phyloP scores from a whole-genome alignment of 139 green algal species.

The Chlorella vulgaris region DNA sequence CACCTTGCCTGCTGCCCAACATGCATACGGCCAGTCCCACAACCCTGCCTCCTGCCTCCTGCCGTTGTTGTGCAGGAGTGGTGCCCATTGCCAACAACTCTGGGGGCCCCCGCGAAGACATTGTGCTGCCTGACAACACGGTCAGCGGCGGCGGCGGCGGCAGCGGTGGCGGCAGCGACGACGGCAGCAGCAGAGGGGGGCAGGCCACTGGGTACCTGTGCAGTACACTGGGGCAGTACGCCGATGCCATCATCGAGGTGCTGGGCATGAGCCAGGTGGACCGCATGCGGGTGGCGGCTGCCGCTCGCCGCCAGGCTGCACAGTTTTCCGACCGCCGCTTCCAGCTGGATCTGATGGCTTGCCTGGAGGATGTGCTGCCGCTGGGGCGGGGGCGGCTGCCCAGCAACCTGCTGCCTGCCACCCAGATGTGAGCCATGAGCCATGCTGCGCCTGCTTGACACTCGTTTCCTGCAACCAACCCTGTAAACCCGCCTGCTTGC shows the following conservation, averaged over 20 bases:
- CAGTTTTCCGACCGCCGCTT: conserved; percentile 48
- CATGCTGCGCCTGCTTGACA: neutral
- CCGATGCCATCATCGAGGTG: conserved; percentile 64
- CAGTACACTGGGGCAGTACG: conserved; percentile 69
- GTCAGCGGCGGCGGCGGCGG: neutral
- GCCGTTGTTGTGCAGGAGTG: conserved; percentile 53
- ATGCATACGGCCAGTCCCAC: too few relatives aligned
- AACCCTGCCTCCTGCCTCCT: neutral
- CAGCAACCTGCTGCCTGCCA: neutral
- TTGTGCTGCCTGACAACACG: conserved; percentile 57
- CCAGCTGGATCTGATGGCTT: conserved; percentile 35
- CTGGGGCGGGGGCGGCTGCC: neutral
- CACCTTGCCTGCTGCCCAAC: neutral
- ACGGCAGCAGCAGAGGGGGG: neutral
- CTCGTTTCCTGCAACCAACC: too few relatives aligned
- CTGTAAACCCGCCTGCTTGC: too few relatives aligned
- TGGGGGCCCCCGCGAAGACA: conserved; percentile 73
- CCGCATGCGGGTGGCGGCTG: conserved; percentile 72
- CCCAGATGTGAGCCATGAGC: neutral
- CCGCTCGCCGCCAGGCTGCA: conserved; percentile 57
- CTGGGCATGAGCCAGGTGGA: conserved; percentile 75
- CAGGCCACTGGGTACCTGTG: conserved; percentile 75
- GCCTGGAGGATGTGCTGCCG: conserved; percentile 30
- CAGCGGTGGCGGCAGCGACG: neutral
- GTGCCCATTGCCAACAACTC: conserved; percentile 92